Evolutionary conservation across 2,329 filamentous ascomycete genomes (phyloP), one percentile per base, ranked within the genome.

Genomic region (Verruconis gallopava): DNA sequence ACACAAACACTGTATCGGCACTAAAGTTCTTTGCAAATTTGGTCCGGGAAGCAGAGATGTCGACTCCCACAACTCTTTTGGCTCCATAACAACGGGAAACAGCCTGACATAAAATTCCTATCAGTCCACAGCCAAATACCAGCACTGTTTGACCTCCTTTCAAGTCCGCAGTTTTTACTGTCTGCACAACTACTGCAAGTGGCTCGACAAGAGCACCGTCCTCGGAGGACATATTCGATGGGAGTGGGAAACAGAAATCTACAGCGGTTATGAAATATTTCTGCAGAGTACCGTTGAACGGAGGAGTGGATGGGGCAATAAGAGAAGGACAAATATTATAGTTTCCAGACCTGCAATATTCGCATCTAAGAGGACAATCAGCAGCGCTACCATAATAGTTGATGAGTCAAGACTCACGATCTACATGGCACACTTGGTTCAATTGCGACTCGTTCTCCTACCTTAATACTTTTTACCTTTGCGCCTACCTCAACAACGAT

Each of bases 161-260:
- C 3, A 37, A 42, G 15, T 35, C 49, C 0, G 51, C 49, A 41
- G 45, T 36, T 39, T 48, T 52, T 40, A 47, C 49, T 4, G 50
- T 43, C 34, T 54, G 51, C 13, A 55, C 51, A 11, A 51, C 53
- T 6, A 55, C 51, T 0, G 49, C 48, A 6, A 55, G 44, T 4
- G 53, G 53, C 35, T 55, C 53, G 3, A 55, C 48, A 42, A 55
- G 37, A 3, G 52, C 52, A 9, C 48, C 53, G 33, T 54, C 49
- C 42, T 54, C 48, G 32, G 53, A 42, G 21, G 48, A 43, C 18
- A 55, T 48, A 35, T 51, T 45, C 13, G 47, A 43, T 3, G 53
- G 52, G 6, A 56, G 47, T 40, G 49, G 50, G 43, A 51, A 55
- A 30, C 53, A 56, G 34, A 48, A 55, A 20, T 55, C 53, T 5